Percentiles rank a stretch among this genome's conserved stretches.
phyloP scores from a whole-genome alignment of 1,139 yeast species.

The Yamadazyma taylorii region DNA sequence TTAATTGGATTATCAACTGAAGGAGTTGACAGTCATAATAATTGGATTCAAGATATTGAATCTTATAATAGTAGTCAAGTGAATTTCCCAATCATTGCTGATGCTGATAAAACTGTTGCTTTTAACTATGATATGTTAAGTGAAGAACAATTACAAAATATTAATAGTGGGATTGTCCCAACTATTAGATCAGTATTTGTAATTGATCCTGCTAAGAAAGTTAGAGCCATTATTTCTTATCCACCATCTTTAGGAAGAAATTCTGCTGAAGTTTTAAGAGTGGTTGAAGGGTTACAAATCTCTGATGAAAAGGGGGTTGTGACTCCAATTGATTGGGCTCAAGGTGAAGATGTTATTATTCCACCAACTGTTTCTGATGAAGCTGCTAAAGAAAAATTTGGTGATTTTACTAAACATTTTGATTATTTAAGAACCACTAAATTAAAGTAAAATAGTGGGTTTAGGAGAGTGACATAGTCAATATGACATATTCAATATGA shows the following conservation, averaged over 20 bases:
- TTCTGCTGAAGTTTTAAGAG: constrained; percentile 84
- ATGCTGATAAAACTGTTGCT: constrained; percentile 69
- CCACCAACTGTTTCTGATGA: constrained; percentile 72
- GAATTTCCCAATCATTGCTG: constrained; percentile 79
- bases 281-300: constrained; percentile 74
- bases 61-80: constrained; percentile 69
- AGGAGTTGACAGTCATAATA: constrained; percentile 51
- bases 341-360: constrained; percentile 83
- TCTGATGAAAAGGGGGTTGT: constrained; percentile 72
- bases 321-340: constrained; percentile 86
- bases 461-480: too few relatives aligned
- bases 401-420: constrained; percentile 76
- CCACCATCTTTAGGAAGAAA: constrained; percentile 89
- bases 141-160: constrained; percentile 54
- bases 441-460: constrained; percentile 11
- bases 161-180: constrained; percentile 60
- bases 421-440: constrained; percentile 74
- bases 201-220: constrained; percentile 75
- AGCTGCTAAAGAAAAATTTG: constrained; percentile 77
- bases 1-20: constrained; percentile 81
- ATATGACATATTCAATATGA: too few relatives aligned
- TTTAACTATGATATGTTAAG: constrained; percentile 68
- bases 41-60: constrained; percentile 83
- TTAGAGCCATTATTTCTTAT: constrained; percentile 71
- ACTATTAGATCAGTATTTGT: constrained; percentile 83